Conservation (phyloP, 495 filamentous ascomycete species). For the Tuber umbilicatum region DNA sequence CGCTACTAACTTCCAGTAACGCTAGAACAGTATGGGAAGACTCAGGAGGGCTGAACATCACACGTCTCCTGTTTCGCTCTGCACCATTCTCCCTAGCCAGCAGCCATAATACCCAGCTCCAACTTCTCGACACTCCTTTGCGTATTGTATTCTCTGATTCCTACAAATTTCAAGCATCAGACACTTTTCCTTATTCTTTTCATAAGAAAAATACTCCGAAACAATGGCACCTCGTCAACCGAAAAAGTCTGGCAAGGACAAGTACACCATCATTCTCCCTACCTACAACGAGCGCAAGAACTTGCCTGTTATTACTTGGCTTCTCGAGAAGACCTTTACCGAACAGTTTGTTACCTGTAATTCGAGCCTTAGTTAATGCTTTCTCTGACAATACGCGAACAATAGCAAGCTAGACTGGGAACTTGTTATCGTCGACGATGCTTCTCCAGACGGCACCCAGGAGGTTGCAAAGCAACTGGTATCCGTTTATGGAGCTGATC, state of each 20-base stretch:
- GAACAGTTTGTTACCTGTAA: conserved; percentile 55
- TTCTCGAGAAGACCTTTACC: conserved; percentile 82
- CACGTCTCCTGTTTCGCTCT: conserved; percentile 23
- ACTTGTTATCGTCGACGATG: conserved; percentile 90
- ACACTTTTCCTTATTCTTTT: background rate
- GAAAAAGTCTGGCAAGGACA: conserved; percentile 49
- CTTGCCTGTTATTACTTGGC: conserved; percentile 89
- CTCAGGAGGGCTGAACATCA: conserved; percentile 7
- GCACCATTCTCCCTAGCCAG: background rate
- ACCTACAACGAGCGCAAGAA: conserved; percentile 98
- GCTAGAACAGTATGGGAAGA: background rate
- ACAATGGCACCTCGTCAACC: conserved; percentile 45
- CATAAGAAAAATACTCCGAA: background rate
- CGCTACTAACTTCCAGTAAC: background rate
- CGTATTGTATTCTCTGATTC: conserved; percentile 1
- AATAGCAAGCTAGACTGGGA: conserved; percentile 90
- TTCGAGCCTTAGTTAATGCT: background rate
- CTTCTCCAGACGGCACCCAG: conserved; percentile 91
- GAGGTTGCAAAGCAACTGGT: conserved; percentile 82
- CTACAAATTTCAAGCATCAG: conserved; percentile 8
- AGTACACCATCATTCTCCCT: conserved; percentile 94
- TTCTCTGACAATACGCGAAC: conserved; percentile 2
- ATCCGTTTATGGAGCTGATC: conserved; percentile 64
- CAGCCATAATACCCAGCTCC: background rate
- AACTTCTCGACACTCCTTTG: conserved; percentile 26